Base-by-base conservation (phyloP, 352 stramenopile species). In the Bremia lactucae region DNA sequence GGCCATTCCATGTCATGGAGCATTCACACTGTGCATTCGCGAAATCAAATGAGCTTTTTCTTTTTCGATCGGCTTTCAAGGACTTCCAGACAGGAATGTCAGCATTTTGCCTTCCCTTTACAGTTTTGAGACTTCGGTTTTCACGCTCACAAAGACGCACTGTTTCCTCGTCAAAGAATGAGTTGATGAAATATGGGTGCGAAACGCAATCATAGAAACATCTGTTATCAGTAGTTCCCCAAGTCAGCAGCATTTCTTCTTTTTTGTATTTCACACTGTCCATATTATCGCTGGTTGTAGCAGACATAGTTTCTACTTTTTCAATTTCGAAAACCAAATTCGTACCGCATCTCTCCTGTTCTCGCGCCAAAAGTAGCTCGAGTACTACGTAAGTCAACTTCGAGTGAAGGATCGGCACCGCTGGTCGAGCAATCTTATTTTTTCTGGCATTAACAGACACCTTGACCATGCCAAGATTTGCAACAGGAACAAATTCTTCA, bases 291-390 rank as follows among this genome's bases (percentile, higher is more conserved):
- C 42, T 55, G 15, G 34, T 25, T n/a, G 44, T 49, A 40, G 52
- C 51, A 4, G 68, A 74, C 5, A 67, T 35, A 15, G 86, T 40
- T 43, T 80, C 61, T 7, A 87, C 48, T 6, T 66, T 68, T 40
- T 85, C 73, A 15, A 91, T 65, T 59, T 91, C 79, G 47, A 87
- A 66, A 13, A 85, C 69, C 13, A 89, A 4, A 37, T 87, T 74
- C 4, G 41, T 62, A 33, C 39, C 50, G 5, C 39, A 47, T 42
- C 53, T 28, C n/a, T 56, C 42, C 4, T 59, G 57, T 14, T 56
- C 52, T 25, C 55, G 63, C 33, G 50, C 48, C 22, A 67, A 15
- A 14, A 77, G 50, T 36, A 59, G 41, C 57, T 83, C 72, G 13
- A 87, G 51, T 2, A 62, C 66, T 9, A 73, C 47, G 20, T 76